Conservation (phyloP, 129 eudicot genomes). For the Chrysanthemum seticuspe region DNA sequence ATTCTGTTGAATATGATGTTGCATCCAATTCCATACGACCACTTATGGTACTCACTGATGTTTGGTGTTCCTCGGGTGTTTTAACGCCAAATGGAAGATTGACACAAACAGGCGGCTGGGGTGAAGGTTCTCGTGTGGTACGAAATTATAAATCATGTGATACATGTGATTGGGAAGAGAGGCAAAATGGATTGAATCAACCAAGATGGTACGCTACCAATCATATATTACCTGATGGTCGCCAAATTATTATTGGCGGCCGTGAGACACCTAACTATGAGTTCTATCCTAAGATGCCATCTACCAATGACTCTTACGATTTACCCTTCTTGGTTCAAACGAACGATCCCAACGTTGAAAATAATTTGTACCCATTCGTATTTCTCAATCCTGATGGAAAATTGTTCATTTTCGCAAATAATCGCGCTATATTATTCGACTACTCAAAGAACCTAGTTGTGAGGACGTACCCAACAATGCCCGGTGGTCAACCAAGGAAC, state of each 20-base stretch:
- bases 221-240: constrained; percentile 23
- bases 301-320: background rate
- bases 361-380: constrained; percentile 18
- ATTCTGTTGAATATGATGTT: constrained; percentile 27
- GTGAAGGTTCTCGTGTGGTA: constrained; percentile 15
- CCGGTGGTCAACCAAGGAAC: constrained; percentile 16
- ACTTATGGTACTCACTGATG: constrained; percentile 20
- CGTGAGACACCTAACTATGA: constrained; percentile 14
- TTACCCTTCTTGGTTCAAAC: constrained; percentile 20
- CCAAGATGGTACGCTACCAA: constrained; percentile 33
- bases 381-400: constrained; percentile 19
- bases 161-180: constrained; percentile 26
- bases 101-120: constrained; percentile 24
- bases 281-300: constrained; percentile 18
- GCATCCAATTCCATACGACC: constrained; percentile 18
- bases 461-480: constrained; percentile 17
- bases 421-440: constrained; percentile 8
- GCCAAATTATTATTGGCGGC: constrained; percentile 24
- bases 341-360: constrained; percentile 1
- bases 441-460: constrained; percentile 14
- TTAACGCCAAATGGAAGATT: constrained; percentile 25
- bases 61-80: constrained; percentile 27
- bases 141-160: constrained; percentile 21
- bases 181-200: constrained; percentile 19
- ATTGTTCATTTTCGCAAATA: constrained; percentile 9